Evolutionary conservation across 176 grass and related monocot genomes (phyloP), one percentile per base, ranked within the genome.

Genomic region (Cenchrus americanus): DNA sequence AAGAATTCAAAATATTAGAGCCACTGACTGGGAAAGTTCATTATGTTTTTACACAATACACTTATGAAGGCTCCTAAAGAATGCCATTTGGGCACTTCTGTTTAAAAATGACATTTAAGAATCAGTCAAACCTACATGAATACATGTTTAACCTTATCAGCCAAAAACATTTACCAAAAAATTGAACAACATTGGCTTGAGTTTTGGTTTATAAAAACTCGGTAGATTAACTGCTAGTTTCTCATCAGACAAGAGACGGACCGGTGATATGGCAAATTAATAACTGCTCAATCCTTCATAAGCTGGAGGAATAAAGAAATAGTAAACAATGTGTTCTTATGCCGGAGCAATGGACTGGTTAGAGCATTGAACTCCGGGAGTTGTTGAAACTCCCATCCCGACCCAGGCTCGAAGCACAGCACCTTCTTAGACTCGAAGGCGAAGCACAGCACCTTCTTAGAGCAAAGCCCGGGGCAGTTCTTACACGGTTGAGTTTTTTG

Each of bases 161-260:
- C 21, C 23, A 32, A 10, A 43, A 69, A 54, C 55, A 42, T 62
- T 67, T 67, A 66, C 30, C 5, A n/a, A 62, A 48, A 37, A 40
- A 3, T 54, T 40, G 19, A 32, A 34, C n/a, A 82, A 21, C 17
- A 66, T 6, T 5, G 44, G 51, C 24, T 41, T 44, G 42, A 10
- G 22, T 71, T 47, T 59, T 82, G 66, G 34, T 44, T 34, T 14
- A 61, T 3, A 6, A 59, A 59, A 47, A 37, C 15, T 60, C 53
- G 0, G 7, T 6, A 26, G 19, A 71, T 26, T 50, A 43, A 69
- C 40, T 47, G 26, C 2, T 5, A 46, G 8, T 80, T 71, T 82
- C 65, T 81, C 64, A 79, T 81, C 32, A 52, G 27, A 49, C 41
- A 66, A 65, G 77, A 52, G 26, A 32, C 27, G 55, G 54, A 19